phyloP scores from a whole-genome alignment of 352 stramenopile species.

The Phytophthora kernoviae region DNA sequence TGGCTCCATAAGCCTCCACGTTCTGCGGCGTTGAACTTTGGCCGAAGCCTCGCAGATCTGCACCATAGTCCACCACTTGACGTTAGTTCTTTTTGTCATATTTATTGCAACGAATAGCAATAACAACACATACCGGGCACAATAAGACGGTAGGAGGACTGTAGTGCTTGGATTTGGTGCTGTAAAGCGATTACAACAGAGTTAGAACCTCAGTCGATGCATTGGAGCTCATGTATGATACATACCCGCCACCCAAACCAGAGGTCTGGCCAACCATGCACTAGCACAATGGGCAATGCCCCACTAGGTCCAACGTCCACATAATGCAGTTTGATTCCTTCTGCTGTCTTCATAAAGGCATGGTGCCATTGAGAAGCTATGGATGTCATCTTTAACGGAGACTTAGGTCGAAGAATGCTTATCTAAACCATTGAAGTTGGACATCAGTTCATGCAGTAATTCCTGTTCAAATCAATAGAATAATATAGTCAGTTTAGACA shows the following conservation, averaged over 20 bases:
- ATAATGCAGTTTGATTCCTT: slow-evolving; percentile 51
- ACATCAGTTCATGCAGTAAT: not conserved
- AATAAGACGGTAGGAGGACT: slow-evolving; percentile 55
- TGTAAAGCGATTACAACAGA: slow-evolving; percentile 18
- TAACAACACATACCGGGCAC: slow-evolving; percentile 36
- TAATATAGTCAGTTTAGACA: not conserved
- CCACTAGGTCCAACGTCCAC: slow-evolving; percentile 58
- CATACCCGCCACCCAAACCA: slow-evolving; percentile 68
- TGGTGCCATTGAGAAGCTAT: slow-evolving; percentile 39
- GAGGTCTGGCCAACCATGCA: slow-evolving; percentile 76
- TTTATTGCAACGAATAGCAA: slow-evolving; percentile 1
- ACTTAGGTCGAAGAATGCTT: not conserved
- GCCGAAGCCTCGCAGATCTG: slow-evolving; percentile 68
- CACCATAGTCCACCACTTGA: slow-evolving; percentile 1
- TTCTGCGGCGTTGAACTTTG: slow-evolving; percentile 56
- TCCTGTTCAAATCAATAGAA: not conserved
- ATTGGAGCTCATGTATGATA: not conserved
- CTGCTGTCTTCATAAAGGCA: slow-evolving; percentile 28
- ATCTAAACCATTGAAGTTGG: not conserved
- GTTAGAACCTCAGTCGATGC: not conserved
- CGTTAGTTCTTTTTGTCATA: not conserved
- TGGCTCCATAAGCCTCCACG: slow-evolving; percentile 53
- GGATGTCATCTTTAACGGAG: slow-evolving; percentile 13
- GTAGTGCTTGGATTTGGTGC: slow-evolving; percentile 64
- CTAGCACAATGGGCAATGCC: slow-evolving; percentile 59